Base-by-base conservation (phyloP, 176 grass and related monocot genomes). In the Alopecurus myosuroides region DNA sequence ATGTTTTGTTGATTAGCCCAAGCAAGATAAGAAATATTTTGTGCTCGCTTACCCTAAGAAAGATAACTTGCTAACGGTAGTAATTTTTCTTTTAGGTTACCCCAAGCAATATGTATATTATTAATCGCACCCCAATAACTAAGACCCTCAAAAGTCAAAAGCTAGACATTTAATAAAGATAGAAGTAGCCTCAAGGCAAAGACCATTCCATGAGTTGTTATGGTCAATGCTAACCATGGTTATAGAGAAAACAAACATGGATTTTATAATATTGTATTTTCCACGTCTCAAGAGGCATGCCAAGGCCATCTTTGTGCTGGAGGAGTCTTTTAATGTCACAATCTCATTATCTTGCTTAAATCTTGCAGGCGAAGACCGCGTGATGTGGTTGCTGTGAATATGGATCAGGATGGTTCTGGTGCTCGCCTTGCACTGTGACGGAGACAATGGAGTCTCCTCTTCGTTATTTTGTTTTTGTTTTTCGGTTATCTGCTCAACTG, bases 351-450 rank as follows among this genome's bases (percentile, higher is more conserved):
- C 25, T 72, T 63, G 52, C 28, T 77, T 81, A 50, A 77, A 62
- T 77, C 33, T 74, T 86, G 84, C 72, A 87, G 50, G 74, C 74
- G 49, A 91, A 91, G 81, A 79, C 48, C 9, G 77, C 89, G 12
- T 91, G 76, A 91, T 80, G 81, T 60, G 48, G 39, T 70, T 70
- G 18, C 19, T 87, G 89, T 87, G 81, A 81, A 91, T 88, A 84
- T 44, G 68, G 28, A n/a, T 70, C 25, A 4, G 11, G 69, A 20
- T 87, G 72, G 51, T 66, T 90, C 34, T 12, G 83, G 45, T 44
- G 58, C 35, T 44, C 3, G 61, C 28, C 56, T 83, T 40, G 45
- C 74, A 84, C 40, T 44, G 42, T 67, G 45, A 68, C 34, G 42
- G 76, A 70, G 69, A 53, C n/a, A 55, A 73, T 72, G 73, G 40